Evolutionary conservation across 1,139 yeast genomes (phyloP), one percentile per base, ranked within the genome.

Genomic region (Starmera stellimalicola): DNA sequence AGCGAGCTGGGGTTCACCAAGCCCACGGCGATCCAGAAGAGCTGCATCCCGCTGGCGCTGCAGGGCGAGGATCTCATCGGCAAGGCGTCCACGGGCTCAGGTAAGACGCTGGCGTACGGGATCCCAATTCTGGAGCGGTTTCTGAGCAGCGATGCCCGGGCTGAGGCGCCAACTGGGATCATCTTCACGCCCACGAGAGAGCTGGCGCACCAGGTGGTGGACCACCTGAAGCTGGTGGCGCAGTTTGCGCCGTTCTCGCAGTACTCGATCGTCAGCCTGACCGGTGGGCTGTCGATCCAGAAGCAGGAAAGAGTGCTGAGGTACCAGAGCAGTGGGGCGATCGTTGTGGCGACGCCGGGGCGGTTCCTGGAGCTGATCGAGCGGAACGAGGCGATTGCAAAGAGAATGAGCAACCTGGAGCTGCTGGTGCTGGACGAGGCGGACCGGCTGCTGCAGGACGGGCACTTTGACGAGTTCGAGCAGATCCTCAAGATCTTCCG

Each of bases 71-170:
- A 91, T 56, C 73, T 91, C 8, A 75, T 93, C 44, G 99, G 98
- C 37, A 93, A 91, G 51, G 98, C 98, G 9, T 80, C 94, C 7
- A 93, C 99, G 1, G 99, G 99, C 54, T 85, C 95, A 1, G 99
- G 99, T 66, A 91, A 91, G 53, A 91, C 98, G 0, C 64, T 88
- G 37, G 98, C 98, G 0, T 91, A 85, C 54, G 96, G 96, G 32
- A 73, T 91, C 18, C 97, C 98, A n/a, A 79, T 93, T 18, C 57
- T 91, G 38, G 95, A 93, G 51, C 70, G 69, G 35, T 64, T 76
- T 33, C 50, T 75, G 12, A 35, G 52, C 7, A 55, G 60, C 22
- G 33, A 40, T 30, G n/a, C 14, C 11, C 11, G 34, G 7, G 23
- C 50, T 1, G 47, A 40, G 30, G 42, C 40, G 12, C 91, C 95